A percentile compares a stretch with the other conserved stretches of the same genome.
Conservation (phyloP, 2,329 filamentous ascomycete species). For the Claviceps citrina region DNA sequence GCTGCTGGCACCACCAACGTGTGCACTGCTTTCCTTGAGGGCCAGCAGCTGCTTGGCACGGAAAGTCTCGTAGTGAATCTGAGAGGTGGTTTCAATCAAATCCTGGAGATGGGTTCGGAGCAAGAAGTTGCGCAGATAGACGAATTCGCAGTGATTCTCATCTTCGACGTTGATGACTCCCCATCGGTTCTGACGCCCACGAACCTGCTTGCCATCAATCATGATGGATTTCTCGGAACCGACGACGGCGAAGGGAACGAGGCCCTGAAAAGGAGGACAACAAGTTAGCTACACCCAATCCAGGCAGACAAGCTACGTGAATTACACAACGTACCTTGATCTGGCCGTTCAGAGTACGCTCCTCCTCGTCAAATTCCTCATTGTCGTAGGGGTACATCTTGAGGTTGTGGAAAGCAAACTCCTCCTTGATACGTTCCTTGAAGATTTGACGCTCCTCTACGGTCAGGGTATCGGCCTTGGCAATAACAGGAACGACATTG, state of each 20-base stretch:
- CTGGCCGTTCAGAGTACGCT: slow-evolving; percentile 79
- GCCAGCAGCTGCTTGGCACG: slow-evolving; percentile 96
- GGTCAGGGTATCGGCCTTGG: slow-evolving; percentile 92
- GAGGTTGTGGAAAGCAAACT: slow-evolving; percentile 98
- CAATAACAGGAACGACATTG: slow-evolving; percentile 97
- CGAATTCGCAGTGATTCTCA: slow-evolving; percentile 98
- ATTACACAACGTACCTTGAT: slow-evolving; percentile 60
- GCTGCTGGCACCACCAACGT: slow-evolving; percentile 56
- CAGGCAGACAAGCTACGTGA: neutral
- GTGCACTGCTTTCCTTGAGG: slow-evolving; percentile 92
- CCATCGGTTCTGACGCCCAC: slow-evolving; percentile 97
- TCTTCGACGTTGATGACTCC: slow-evolving; percentile 99
- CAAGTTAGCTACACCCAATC: slow-evolving; percentile 1
- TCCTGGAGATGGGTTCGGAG: slow-evolving; percentile 97
- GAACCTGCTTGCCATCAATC: slow-evolving; percentile 92
- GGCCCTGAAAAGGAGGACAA: slow-evolving; percentile 39
- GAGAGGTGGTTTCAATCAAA: slow-evolving; percentile 95
- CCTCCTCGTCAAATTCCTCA: slow-evolving; percentile 95
- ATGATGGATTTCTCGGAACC: slow-evolving; percentile 97
- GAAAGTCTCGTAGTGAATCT: slow-evolving; percentile 99
- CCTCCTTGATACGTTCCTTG: slow-evolving; percentile 99
- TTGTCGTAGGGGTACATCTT: slow-evolving; percentile 99
- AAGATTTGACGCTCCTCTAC: slow-evolving; percentile 89
- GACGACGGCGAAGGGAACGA: slow-evolving; percentile 94
- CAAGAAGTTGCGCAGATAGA: slow-evolving; percentile 95